A percentile compares a stretch with the other conserved stretches of the same genome.
These are phyloP conservation scores for Pochonia chlamydosporia DNA, from an alignment of 2,329 filamentous ascomycete species.

Conservation along the genomic window DNA sequence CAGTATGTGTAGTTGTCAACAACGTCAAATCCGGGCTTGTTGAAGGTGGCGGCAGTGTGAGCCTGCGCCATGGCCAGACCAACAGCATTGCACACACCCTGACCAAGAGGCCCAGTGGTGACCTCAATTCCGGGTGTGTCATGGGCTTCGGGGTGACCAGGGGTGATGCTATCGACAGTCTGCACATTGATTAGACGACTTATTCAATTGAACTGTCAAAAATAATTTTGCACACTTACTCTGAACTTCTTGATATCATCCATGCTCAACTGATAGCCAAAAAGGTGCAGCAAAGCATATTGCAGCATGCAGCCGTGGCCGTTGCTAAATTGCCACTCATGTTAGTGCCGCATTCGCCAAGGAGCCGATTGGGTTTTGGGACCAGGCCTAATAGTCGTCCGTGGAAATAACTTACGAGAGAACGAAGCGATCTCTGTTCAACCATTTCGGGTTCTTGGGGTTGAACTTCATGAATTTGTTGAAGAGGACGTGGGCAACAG, in stretches of 20 bases:
- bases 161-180: constrained; percentile 67
- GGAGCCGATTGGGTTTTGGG: too few species aligned
- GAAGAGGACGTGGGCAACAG: constrained; percentile 92
- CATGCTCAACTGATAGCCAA: constrained; percentile 79
- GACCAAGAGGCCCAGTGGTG: constrained; percentile 94
- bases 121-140: constrained; percentile 97
- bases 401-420: constrained; percentile 77
- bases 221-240: constrained; percentile 49
- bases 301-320: constrained; percentile 99
- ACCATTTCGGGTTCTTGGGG: constrained; percentile 96
- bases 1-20: constrained; percentile 95
- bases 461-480: constrained; percentile 99
- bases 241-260: constrained; percentile 96
- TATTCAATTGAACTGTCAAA: neutral
- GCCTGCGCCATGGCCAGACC: constrained; percentile 96
- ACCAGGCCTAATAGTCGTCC: too few species aligned
- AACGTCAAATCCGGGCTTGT: constrained; percentile 89
- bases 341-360: constrained; percentile 1
- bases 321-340: constrained; percentile 55
- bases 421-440: constrained; percentile 97
- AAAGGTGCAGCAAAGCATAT: constrained; percentile 95
- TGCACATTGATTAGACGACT: constrained; percentile 17
- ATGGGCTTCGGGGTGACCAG: constrained; percentile 93
- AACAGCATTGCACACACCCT: constrained; percentile 95
- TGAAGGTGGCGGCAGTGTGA: constrained; percentile 86